Evolutionary conservation across 176 grass and related monocot genomes (phyloP).

Genomic region (Hsuehochloa calcarea): DNA sequence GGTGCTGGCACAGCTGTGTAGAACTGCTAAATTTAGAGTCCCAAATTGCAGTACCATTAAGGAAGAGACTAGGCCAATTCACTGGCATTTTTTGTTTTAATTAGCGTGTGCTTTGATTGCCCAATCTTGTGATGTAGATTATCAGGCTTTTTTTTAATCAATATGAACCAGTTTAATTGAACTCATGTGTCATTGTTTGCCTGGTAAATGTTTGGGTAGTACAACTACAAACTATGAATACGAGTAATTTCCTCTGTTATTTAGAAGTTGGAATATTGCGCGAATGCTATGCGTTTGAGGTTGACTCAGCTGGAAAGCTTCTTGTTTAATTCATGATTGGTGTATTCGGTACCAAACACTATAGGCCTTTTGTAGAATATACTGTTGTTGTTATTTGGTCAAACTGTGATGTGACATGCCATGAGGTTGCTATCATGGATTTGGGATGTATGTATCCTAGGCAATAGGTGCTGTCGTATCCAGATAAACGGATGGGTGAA

Average conservation of each 20-base stretch:
- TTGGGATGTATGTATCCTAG: not conserved
- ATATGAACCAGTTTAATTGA: not conserved
- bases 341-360: not conserved
- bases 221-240: not conserved
- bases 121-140: slow-evolving; percentile 1
- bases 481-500: not conserved
- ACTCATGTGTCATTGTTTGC: not conserved
- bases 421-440: slow-evolving; percentile 9
- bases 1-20: not conserved
- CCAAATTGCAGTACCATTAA: not conserved
- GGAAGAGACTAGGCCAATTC: not conserved
- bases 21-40: not conserved
- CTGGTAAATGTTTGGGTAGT: not conserved
- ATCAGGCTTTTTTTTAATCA: not conserved
- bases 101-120: not conserved
- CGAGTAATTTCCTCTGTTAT: not conserved
- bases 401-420: not conserved
- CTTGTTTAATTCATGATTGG: slow-evolving; percentile 5
- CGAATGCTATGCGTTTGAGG: not conserved
- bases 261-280: not conserved
- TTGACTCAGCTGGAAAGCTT: not conserved
- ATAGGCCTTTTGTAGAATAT: not conserved
- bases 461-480: not conserved
- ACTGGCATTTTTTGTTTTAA: not conserved
- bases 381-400: not conserved